These are phyloP conservation scores for Hemerocallis citrina DNA, from an alignment of 106 monocot genomes.

Conservation along the genomic window DNA sequence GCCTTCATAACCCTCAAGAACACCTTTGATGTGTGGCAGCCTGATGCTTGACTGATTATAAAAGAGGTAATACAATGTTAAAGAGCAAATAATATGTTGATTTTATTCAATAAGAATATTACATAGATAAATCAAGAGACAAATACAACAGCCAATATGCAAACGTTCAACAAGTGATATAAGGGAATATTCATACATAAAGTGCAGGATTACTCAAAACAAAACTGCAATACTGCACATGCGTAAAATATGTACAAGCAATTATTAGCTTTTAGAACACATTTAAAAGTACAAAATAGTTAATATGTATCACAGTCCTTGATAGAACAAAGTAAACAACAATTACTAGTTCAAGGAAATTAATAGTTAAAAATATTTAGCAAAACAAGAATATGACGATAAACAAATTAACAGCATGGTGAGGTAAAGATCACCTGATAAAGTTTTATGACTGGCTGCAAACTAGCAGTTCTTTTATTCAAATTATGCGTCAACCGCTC, in stretches of 20 bases:
- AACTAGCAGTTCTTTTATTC: slow-evolving; percentile 51
- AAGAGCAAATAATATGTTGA: not conserved
- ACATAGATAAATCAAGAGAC: not conserved
- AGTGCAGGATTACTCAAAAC: not conserved
- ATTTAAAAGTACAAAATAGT: too few species aligned
- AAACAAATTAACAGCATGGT: not conserved
- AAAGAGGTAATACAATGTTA: slow-evolving; percentile 1
- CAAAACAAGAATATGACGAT: not conserved
- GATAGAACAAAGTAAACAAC: not conserved
- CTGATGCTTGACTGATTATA: slow-evolving; percentile 61
- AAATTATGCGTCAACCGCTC: slow-evolving; percentile 68
- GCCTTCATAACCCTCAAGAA: slow-evolving; percentile 65
- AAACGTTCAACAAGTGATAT: not conserved
- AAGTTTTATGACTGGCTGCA: slow-evolving; percentile 86
- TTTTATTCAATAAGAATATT: not conserved
- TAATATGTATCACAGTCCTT: not conserved
- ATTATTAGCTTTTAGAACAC: too few species aligned
- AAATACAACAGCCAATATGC: not conserved
- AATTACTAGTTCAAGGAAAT: not conserved
- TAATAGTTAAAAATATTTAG: not conserved
- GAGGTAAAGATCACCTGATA: slow-evolving; percentile 64
- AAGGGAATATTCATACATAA: not conserved
- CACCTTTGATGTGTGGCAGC: slow-evolving; percentile 65
- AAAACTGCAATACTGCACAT: not conserved
- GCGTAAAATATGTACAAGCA: too few species aligned